phyloP scores from a whole-genome alignment of 257 asterid species.

The Lycium barbarum region DNA sequence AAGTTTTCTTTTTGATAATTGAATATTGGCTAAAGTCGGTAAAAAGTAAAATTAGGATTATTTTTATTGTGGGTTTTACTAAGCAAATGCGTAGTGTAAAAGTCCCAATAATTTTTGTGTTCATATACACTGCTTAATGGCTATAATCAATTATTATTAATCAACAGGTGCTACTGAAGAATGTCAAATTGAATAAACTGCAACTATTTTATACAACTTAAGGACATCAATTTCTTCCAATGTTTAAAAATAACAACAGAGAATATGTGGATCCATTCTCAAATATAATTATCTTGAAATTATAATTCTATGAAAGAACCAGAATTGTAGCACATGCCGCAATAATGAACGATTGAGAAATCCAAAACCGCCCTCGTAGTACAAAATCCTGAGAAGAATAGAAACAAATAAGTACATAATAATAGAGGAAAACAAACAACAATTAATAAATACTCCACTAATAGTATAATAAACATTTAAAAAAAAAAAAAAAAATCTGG shows the following conservation, averaged over 20 bases:
- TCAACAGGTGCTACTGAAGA: background rate
- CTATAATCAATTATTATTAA: too few relatives aligned
- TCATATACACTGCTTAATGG: too few relatives aligned
- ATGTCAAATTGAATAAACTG: background rate
- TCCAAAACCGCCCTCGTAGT: slow-evolving; percentile 1
- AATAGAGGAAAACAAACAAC: background rate
- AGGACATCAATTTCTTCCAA: slow-evolving; percentile 17
- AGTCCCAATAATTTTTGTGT: too few relatives aligned
- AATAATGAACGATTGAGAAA: background rate
- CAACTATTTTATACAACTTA: background rate
- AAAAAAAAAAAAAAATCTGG: too few relatives aligned
- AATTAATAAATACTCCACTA: too few relatives aligned
- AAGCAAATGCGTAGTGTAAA: too few relatives aligned
- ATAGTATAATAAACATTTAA: too few relatives aligned
- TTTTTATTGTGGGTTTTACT: too few relatives aligned
- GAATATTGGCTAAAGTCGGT: too few relatives aligned
- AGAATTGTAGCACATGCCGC: slow-evolving; percentile 10
- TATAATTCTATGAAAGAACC: background rate
- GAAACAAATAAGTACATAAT: background rate
- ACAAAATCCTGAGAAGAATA: slow-evolving; percentile 9
- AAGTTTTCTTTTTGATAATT: too few relatives aligned
- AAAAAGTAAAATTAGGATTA: too few relatives aligned
- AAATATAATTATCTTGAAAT: background rate
- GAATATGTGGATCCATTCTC: background rate
- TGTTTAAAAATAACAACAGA: background rate